phyloP scores from a whole-genome alignment of 2,329 filamentous ascomycete genomes.

The Stenocarpella maydis region DNA sequence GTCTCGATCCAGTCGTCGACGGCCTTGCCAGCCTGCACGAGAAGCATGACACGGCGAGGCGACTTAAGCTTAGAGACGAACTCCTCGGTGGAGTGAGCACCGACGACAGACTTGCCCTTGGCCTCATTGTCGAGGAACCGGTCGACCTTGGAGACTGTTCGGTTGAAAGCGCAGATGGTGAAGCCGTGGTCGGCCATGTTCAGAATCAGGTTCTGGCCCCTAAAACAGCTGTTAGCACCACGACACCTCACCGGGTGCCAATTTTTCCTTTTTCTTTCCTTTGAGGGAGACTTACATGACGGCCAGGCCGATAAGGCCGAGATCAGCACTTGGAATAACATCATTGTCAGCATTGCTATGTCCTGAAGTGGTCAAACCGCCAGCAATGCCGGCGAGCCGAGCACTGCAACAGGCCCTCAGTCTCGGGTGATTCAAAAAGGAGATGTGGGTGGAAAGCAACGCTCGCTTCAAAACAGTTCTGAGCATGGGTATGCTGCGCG shows the following conservation, averaged over 20 bases:
- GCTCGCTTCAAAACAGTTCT: constrained; percentile 8
- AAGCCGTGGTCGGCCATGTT: constrained; percentile 92
- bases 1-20: constrained; percentile 99
- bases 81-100: constrained; percentile 92
- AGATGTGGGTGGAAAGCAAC: constrained; percentile 34
- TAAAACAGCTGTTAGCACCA: constrained; percentile 40
- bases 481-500: neutral
- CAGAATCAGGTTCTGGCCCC: constrained; percentile 86
- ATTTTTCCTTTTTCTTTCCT: neutral
- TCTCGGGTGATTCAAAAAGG: constrained; percentile 41
- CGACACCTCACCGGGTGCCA: constrained; percentile 5
- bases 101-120: constrained; percentile 94
- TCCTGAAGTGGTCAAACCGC: constrained; percentile 59
- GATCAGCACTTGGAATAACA: constrained; percentile 73
- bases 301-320: constrained; percentile 91
- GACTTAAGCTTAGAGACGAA: constrained; percentile 97
- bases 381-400: constrained; percentile 77
- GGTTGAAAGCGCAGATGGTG: constrained; percentile 98
- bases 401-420: constrained; percentile 63
- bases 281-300: constrained; percentile 71
- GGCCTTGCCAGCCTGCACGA: constrained; percentile 97
- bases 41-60: constrained; percentile 95
- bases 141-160: constrained; percentile 98
- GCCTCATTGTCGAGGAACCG: constrained; percentile 89
- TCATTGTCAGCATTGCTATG: constrained; percentile 63